phyloP scores from a whole-genome alignment of 2,329 filamentous ascomycete species.

The Diaporthe australafricana region DNA sequence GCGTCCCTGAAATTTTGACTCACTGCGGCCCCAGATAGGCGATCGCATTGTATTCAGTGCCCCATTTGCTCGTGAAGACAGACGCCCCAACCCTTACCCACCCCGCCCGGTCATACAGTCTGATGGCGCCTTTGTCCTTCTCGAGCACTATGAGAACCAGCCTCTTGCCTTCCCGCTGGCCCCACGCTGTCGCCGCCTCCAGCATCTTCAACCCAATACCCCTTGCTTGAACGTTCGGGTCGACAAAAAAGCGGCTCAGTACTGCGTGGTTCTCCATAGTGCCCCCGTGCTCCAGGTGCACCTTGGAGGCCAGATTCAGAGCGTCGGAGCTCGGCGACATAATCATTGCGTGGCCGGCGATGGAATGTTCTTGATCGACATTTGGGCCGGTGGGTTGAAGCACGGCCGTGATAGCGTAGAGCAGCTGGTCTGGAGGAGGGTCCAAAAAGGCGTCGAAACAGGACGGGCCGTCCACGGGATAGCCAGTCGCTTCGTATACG shows the following conservation, averaged over 20 bases:
- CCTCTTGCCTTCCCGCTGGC: background rate
- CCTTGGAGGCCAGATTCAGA: background rate
- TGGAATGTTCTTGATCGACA: background rate
- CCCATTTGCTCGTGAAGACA: background rate
- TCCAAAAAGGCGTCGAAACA: background rate
- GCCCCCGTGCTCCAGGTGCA: background rate
- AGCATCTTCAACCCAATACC: background rate
- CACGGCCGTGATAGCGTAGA: background rate
- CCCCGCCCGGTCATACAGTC: constrained; percentile 1
- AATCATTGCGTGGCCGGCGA: background rate
- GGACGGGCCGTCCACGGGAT: background rate
- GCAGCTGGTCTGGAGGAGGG: background rate
- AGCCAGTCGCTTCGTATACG: background rate
- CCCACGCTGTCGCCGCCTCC: background rate
- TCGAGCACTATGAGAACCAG: background rate
- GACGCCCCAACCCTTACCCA: constrained; percentile 18
- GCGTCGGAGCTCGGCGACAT: constrained; percentile 3
- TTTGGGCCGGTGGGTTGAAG: background rate
- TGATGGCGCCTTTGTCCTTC: background rate
- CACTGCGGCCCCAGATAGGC: constrained; percentile 12
- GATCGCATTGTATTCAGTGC: background rate
- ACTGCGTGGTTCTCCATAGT: constrained; percentile 3
- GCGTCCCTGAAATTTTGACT: constrained; percentile 11
- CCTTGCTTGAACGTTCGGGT: background rate
- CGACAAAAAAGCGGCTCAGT: constrained; percentile 10